A percentile compares a stretch with the other conserved stretches of the same genome.
Conservation (phyloP, 2,329 filamentous ascomycete species). For the Dactylonectria estremocensis region DNA sequence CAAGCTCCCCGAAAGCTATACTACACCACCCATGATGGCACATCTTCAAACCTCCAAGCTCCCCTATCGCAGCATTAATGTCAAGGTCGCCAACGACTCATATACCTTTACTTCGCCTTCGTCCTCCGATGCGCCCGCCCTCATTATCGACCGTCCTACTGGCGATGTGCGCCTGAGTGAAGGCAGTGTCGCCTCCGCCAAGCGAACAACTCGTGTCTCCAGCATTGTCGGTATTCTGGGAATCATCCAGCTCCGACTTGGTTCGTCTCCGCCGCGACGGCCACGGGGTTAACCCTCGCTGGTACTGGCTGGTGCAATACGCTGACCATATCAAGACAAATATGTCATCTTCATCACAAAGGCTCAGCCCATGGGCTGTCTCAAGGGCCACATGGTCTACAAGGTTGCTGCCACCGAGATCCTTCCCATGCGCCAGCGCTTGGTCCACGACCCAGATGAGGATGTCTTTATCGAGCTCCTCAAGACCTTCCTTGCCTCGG, state of each 20-base stretch:
- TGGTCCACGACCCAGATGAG: constrained; percentile 93
- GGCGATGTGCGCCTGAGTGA: constrained; percentile 91
- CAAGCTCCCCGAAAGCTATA: constrained; percentile 33
- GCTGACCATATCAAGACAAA: constrained; percentile 74
- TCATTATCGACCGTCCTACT: constrained; percentile 92
- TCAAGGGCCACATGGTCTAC: constrained; percentile 98
- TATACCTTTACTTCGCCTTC: constrained; percentile 98
- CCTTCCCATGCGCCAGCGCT: constrained; percentile 91
- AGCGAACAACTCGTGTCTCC: constrained; percentile 81
- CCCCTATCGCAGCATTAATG: constrained; percentile 96
- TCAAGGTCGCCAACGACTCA: constrained; percentile 90
- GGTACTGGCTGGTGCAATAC: constrained; percentile 29
- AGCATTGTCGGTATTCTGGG: constrained; percentile 97
- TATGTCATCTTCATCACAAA: constrained; percentile 98
- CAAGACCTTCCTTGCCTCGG: constrained; percentile 84
- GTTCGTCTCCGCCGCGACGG: constrained; percentile 65
- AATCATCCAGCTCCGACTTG: constrained; percentile 92
- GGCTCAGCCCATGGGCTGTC: constrained; percentile 87
- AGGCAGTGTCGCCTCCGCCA: constrained; percentile 80
- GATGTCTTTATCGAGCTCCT: constrained; percentile 90
- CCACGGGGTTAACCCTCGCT: no score
- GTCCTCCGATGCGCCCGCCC: constrained; percentile 87
- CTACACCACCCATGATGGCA: constrained; percentile 54
- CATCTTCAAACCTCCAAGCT: constrained; percentile 58
- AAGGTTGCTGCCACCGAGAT: constrained; percentile 93